Base-by-base conservation (phyloP, 768 basidiomycete species). In the Pleurotus eryngii region DNA sequence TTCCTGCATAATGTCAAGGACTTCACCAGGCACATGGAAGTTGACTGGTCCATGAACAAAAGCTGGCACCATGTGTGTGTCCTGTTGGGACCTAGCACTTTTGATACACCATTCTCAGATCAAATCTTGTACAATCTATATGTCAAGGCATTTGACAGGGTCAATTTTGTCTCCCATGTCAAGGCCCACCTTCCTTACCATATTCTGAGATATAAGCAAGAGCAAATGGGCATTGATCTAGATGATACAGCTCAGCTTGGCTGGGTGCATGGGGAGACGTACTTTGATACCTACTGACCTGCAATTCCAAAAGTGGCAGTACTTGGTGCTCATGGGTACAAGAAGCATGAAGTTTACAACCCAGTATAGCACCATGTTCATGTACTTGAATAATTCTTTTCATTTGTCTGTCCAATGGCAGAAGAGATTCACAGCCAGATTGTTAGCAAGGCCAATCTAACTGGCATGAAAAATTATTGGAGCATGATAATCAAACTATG, bases 281-380 rank as follows among this genome's bases (percentile, higher is more conserved):
- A 61, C 49, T 46, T 55, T 27, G 60, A 65, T 47, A 64, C 57
- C 0, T 70, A 70, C 47, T 51, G 58, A 4, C 66, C 68, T 3
- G 60, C 68, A 1, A 43, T 70, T 35, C 65, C 67, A 7, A 68
- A 67, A 58, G 40, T n/a, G 64, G 68, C 65, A n/a, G 66, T 69
- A 37, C 64, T 70, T 48, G 65, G 53, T 2, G 61, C 60, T 9
- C 67, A 68, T 42, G 68, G 68, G 2, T 71, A 63, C 42, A 61
- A 61, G 24, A 18, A 35, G 0, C 62, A 64, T 26, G 63, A 70
- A 46, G 14, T 39, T 1, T 70, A 71, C 56, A 61, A 67, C 45
- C 70, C 70, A 0, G 42, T 59, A 1, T 69, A 65, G 69, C 18
- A 54, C 1, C 64, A 64, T 45, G 62, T 68, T 1, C 55, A 57